Conservation (phyloP, 345 rosid genomes). For the Isatis tinctoria region DNA sequence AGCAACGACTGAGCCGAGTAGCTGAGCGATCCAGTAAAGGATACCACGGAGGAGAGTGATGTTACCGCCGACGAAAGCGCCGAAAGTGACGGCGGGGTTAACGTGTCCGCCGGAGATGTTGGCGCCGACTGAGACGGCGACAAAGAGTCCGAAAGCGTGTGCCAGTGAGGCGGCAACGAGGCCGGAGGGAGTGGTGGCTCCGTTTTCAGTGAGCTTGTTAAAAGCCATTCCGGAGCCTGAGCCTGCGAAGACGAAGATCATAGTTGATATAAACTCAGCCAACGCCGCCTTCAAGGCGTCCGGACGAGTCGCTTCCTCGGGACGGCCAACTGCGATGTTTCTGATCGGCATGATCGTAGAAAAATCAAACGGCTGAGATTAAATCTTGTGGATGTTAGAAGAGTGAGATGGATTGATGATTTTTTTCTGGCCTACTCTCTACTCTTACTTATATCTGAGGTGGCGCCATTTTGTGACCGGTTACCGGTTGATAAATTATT, state of each 20-base stretch:
- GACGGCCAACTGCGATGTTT: slow-evolving; percentile 73
- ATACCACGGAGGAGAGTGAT: slow-evolving; percentile 83
- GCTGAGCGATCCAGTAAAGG: slow-evolving; percentile 88
- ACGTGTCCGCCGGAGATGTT: slow-evolving; percentile 96
- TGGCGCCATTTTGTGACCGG: slow-evolving; percentile 14
- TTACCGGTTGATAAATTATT: slow-evolving; percentile 11
- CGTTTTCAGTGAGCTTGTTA: slow-evolving; percentile 69
- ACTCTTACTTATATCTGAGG: slow-evolving; percentile 27
- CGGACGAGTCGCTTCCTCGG: slow-evolving; percentile 62
- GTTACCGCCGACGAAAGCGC: slow-evolving; percentile 83
- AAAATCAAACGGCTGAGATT: slow-evolving; percentile 25
- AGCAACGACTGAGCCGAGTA: slow-evolving; percentile 77
- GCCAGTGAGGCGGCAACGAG: slow-evolving; percentile 74
- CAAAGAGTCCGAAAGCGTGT: slow-evolving; percentile 78
- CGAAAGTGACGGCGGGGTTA: slow-evolving; percentile 90
- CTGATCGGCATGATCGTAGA: slow-evolving; percentile 67
- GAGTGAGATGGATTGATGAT: slow-evolving; percentile 17
- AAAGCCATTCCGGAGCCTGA: slow-evolving; percentile 95
- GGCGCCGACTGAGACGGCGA: slow-evolving; percentile 70
- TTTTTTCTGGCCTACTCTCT: not conserved
- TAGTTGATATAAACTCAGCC: slow-evolving; percentile 84
- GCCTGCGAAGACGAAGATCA: slow-evolving; percentile 88
- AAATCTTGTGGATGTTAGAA: not conserved
- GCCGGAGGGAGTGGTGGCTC: slow-evolving; percentile 70
- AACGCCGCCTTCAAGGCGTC: slow-evolving; percentile 68